These are phyloP conservation scores for Akanthomyces dipterigenus DNA, from an alignment of 2,329 filamentous ascomycete genomes.

Conservation along the genomic window DNA sequence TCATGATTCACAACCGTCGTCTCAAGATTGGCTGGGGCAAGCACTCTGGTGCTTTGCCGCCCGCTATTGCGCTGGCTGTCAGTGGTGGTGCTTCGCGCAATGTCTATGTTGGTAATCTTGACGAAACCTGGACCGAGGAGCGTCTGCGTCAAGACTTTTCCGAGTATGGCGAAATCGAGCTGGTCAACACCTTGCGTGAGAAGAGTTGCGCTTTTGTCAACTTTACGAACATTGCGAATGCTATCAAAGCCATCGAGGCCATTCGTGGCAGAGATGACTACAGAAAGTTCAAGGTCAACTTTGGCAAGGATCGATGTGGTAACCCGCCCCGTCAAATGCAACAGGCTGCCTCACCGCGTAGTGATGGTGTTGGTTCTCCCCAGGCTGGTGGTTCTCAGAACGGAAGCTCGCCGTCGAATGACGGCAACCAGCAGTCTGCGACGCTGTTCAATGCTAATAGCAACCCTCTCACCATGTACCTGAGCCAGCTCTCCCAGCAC, in stretches of 20 bases:
- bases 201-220: constrained; percentile 99
- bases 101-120: constrained; percentile 95
- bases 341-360: constrained; percentile 59
- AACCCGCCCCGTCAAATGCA: constrained; percentile 87
- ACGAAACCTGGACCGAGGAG: constrained; percentile 96
- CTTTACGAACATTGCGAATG: constrained; percentile 99
- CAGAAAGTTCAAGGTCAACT: constrained; percentile 98
- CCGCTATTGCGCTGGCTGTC: constrained; percentile 91
- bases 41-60: constrained; percentile 92
- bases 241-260: constrained; percentile 98
- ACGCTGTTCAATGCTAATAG: constrained; percentile 73
- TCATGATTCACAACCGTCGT: constrained; percentile 98
- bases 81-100: constrained; percentile 97
- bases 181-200: constrained; percentile 92
- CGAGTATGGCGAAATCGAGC: constrained; percentile 94
- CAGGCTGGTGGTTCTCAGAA: constrained; percentile 54
- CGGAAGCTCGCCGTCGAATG: constrained; percentile 49
- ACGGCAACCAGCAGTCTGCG: constrained; percentile 56
- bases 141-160: constrained; percentile 93
- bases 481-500: constrained; percentile 73
- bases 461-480: constrained; percentile 90
- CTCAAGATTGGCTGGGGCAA: constrained; percentile 99
- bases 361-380: constrained; percentile 52
- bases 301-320: constrained; percentile 96
- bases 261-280: constrained; percentile 94